Conservation (phyloP, 1,284 basidiomycete species). For the Athelia sp. region DNA sequence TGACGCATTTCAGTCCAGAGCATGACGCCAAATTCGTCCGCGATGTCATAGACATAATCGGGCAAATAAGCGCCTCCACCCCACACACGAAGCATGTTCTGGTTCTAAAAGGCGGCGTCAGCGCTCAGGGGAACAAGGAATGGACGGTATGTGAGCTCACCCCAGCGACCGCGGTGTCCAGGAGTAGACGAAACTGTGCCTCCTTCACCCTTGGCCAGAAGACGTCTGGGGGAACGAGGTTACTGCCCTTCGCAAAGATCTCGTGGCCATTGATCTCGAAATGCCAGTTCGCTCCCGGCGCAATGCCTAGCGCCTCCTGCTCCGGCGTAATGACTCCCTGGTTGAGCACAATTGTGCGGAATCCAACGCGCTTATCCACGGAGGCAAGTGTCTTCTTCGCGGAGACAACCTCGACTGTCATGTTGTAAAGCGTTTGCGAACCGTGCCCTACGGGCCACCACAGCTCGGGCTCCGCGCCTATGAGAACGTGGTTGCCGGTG, state of each 20-base stretch:
- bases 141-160: slow-evolving; percentile 23
- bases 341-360: neutral
- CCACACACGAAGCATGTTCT: slow-evolving; percentile 30
- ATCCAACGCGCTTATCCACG: neutral
- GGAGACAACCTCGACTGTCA: neutral
- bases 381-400: neutral
- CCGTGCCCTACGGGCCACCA: neutral
- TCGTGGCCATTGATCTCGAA: slow-evolving; percentile 1
- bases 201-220: neutral
- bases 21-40: slow-evolving; percentile 41
- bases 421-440: neutral
- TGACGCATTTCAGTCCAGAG: slow-evolving; percentile 41
- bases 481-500: neutral
- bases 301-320: neutral
- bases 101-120: slow-evolving; percentile 7
- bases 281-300: neutral
- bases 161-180: neutral
- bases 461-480: neutral
- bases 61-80: slow-evolving; percentile 29
- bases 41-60: slow-evolving; percentile 34
- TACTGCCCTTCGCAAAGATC: slow-evolving; percentile 1
- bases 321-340: neutral
- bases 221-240: neutral
- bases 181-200: neutral
- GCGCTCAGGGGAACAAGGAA: slow-evolving; percentile 21